Evolutionary conservation across 306 rosid species (phyloP).

Genomic region (Malus domestica): ASM211411v1 NC_041796.1:10869001-10869500

Average conservation of each 20-base stretch:
- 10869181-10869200: conserved; percentile 41
- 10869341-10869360: background rate
- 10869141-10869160: conserved; percentile 52
- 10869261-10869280: conserved; percentile 70
- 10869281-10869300: background rate
- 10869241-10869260: conserved; percentile 50
- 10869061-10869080: conserved; percentile 41
- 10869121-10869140: conserved; percentile 50
- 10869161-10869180: conserved; percentile 46
- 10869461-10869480: too few relatives aligned
- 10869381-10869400: too few relatives aligned
- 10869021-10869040: conserved; percentile 47
- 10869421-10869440: too few relatives aligned
- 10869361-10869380: background rate
- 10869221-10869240: conserved; percentile 35
- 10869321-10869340: background rate
- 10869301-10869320: background rate
- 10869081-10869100: conserved; percentile 49
- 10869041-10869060: conserved; percentile 54
- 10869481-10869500: too few relatives aligned
- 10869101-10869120: conserved; percentile 49
- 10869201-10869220: conserved; percentile 43
- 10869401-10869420: too few relatives aligned
- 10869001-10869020: conserved; percentile 48
- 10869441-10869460: too few relatives aligned